Evolutionary conservation across 768 basidiomycete species (phyloP), one percentile per base, ranked within the genome.

Genomic region (Crucibulum laeve): DNA sequence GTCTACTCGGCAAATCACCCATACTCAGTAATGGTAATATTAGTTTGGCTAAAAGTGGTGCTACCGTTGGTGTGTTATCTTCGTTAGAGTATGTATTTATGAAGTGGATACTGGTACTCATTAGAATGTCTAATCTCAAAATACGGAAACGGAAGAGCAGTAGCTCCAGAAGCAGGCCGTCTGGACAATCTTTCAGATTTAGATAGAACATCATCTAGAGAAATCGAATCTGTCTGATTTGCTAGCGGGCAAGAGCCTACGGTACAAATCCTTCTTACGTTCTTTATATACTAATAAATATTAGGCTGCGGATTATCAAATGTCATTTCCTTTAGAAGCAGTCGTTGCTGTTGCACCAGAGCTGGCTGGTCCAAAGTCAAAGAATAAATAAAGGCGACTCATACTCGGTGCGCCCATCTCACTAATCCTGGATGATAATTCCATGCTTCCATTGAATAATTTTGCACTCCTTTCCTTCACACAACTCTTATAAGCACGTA

Each of bases 41-140:
- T n/a, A n/a, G n/a, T n/a, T n/a, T n/a, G n/a, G n/a, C n/a, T n/a
- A n/a, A n/a, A n/a, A n/a, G n/a, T n/a, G n/a, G n/a, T n/a, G n/a
- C n/a, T n/a, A n/a, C n/a, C n/a, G n/a, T n/a, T n/a, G n/a, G n/a
- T n/a, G n/a, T n/a, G n/a, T n/a, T n/a, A n/a, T n/a, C n/a, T n/a
- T n/a, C n/a, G n/a, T n/a, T n/a, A n/a, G n/a, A n/a, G n/a, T n/a
- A n/a, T n/a, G n/a, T n/a, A n/a, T n/a, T n/a, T n/a, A n/a, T n/a
- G n/a, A n/a, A n/a, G n/a, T n/a, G 15, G 14, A 19, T 10, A 35
- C 2, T 43, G 23, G 19, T 28, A 25, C 13, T 26, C 42, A 22
- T 23, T 48, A 70, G 71, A 72, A 32, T 75, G 74, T 47, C 43
- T 76, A 38, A 64, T 75, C 34, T 46, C 55, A 21, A 69, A 67